Base-by-base conservation (phyloP, 1,284 basidiomycete species). In the Ustilago esculenta region DNA sequence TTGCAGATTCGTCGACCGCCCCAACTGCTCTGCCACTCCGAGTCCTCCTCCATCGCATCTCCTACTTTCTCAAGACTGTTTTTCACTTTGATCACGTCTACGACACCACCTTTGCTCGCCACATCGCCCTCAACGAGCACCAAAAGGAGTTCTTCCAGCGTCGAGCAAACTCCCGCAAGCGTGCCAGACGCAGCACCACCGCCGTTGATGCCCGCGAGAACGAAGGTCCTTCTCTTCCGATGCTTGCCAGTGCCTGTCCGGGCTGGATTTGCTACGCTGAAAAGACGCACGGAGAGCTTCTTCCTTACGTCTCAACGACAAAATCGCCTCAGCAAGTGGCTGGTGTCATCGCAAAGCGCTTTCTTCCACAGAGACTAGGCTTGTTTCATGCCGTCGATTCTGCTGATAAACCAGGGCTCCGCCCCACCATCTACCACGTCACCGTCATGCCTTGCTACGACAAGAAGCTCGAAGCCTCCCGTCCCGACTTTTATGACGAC, bases 191-290 rank as follows among this genome's bases (percentile, higher is more conserved):
- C 8, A 23, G 14, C 21, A 25, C 14, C 9, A 23, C 35, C 20
- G 25, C 12, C 40, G 20, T 11, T 14, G 35, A 23, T 7, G 8
- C 9, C 14, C 32, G 5, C 36, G 18, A 15, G 34, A 4, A 27
- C n/a, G 37, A 50, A 1, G 35, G 3, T 1, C 35, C 58, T 2
- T 42, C 44, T 44, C 82, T 97, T 27, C 95, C 96, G 0, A 93
- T 98, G 89, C 85, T 99, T 18, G 90, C 94, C 3, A 94, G 92
- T 71, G 92, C 95, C 11, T 98, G 96, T 84, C 96, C 96, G 0
- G 96, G 96, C 21, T 98, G 96, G 96, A 90, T 98, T 53, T 98
- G 95, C 82, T 98, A 98, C 80, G 95, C 94, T 15, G 96, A 98
- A 84, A 99, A 98, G 85, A 90, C 95, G 0, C 95, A 97, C 44